Evolutionary conservation across 176 grass and related monocot genomes (phyloP), one percentile per base, ranked within the genome.

Genomic region (Aegilops tauschii): DNA sequence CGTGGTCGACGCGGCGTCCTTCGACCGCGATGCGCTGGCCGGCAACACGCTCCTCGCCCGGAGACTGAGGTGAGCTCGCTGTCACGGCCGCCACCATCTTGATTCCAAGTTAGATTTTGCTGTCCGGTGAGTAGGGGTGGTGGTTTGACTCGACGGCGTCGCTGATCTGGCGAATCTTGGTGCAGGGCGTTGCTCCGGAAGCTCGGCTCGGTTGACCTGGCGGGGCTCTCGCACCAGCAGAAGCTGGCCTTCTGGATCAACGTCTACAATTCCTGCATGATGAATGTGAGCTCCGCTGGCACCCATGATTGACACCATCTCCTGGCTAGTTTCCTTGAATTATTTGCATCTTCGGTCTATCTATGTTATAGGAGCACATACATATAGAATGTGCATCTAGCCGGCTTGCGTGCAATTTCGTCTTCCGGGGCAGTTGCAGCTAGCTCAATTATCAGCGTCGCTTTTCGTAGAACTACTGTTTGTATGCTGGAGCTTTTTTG

Each of bases 191-290:
- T 99, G 80, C 77, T 97, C 10, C 81, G 80, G 80, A 93, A 88
- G 77, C 87, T 97, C 6, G 36, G 92, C n/a, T 62, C 85, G 81
- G 92, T 93, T 85, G 89, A 93, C 80, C 83, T 92, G 56, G 77
- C 63, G 85, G 85, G 83, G 67, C 90, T 99, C 82, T 90, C 92
- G 21, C 97, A 99, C 77, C 94, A 90, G 84, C 94, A 99, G 82
- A 99, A 94, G 85, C 85, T 99, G 81, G 97, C 97, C 68, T 99
- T 99, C 87, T 99, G 97, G 97, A 97, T 99, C 89, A 99, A 99
- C 87, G 47, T 94, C 87, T 97, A 99, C 85, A 97, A 99, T 12
- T 87, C 94, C 3, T 94, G 97, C 90, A 97, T 99, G 92, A 99
- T 97, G 97, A 99, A 97, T 87, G 97, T 99, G 90, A 94, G 93